Base-by-base conservation (phyloP, 768 basidiomycete species). In the Heimioporus sp. region DNA sequence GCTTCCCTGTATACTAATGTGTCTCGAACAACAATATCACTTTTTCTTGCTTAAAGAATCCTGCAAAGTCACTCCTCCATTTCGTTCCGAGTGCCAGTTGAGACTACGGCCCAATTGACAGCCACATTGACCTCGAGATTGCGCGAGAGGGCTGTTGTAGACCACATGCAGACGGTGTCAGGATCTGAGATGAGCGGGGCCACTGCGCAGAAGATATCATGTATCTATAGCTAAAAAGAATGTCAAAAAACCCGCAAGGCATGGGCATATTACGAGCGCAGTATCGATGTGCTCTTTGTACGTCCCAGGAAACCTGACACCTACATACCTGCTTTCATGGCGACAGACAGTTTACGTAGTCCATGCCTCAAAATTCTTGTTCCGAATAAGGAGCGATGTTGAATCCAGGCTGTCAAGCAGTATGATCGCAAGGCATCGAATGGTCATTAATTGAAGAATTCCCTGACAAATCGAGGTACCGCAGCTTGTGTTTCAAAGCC, bases 361-460 rank as follows among this genome's bases (percentile, higher is more conserved):
- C 86, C 86, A 3, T 65, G 62, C 78, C 87, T 86, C 30, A 71
- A 69, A 51, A 87, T 72, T 17, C 69, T 58, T 2, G 85, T 87
- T 42, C 74, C 82, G 13, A 76, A 60, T 36, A 86, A 72, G 5
- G 78, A 77, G 21, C 87, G 72, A 53, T 74, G 78, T 2, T 65
- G 62, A 28, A 28, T 6, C 24, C 7, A 87, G 72, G 46, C 72
- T 77, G 10, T 62, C 62, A 31, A 86, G 71, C 17, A 80, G 50
- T 7, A 78, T 55, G 43, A 87, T 64, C 40, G 82, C 81, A 20
- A 12, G 83, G 76, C 19, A 83, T 69, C 39, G 77, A 76, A 46
- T 82, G 81, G 57, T 86, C 78, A 51, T 77, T 68, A 60, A 88
- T 78, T 43, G 64, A 63, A 13, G 73, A 74, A 55, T 87, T 87